phyloP scores from a whole-genome alignment of 768 basidiomycete species.

The Pleurotus pulmonarius region DNA sequence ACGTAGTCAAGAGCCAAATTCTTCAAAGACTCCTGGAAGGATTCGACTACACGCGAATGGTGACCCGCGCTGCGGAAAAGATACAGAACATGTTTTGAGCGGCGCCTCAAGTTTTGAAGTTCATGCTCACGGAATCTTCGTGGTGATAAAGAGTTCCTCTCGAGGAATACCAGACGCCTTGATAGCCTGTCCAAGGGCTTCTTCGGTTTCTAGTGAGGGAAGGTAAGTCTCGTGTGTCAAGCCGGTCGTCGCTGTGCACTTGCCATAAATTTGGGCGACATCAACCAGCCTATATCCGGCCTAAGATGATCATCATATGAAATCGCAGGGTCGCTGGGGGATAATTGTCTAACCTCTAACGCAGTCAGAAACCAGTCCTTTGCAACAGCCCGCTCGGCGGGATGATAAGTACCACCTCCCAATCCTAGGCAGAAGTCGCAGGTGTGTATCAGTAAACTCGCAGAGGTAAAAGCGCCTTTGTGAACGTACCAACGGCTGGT shows the following conservation, averaged over 20 bases:
- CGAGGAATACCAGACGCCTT: slow-evolving; percentile 44
- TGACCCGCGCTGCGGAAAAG: slow-evolving; percentile 24
- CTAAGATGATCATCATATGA: slow-evolving; percentile 14
- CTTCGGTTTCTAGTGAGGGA: slow-evolving; percentile 29
- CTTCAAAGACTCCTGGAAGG: slow-evolving; percentile 36
- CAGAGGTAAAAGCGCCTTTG: not conserved
- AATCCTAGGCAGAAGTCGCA: slow-evolving; percentile 23
- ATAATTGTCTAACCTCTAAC: slow-evolving; percentile 24
- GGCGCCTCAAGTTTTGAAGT: not conserved
- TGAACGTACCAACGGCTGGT: not conserved
- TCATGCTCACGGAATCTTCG: slow-evolving; percentile 37
- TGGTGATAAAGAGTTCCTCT: slow-evolving; percentile 45
- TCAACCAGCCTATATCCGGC: slow-evolving; percentile 40
- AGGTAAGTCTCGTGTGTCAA: not conserved
- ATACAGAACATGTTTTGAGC: not conserved
- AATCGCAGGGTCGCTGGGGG: not conserved
- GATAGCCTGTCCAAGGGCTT: slow-evolving; percentile 39
- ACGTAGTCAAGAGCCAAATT: slow-evolving; percentile 41
- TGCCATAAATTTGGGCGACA: slow-evolving; percentile 32
- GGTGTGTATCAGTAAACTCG: not conserved
- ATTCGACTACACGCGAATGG: slow-evolving; percentile 30
- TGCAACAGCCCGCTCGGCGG: slow-evolving; percentile 27
- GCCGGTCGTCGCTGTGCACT: not conserved
- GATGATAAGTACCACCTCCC: slow-evolving; percentile 31
- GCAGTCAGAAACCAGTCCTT: slow-evolving; percentile 39